Conservation (phyloP, 805 yeast genomes). For the Kurtzmaniella fragi region DNA sequence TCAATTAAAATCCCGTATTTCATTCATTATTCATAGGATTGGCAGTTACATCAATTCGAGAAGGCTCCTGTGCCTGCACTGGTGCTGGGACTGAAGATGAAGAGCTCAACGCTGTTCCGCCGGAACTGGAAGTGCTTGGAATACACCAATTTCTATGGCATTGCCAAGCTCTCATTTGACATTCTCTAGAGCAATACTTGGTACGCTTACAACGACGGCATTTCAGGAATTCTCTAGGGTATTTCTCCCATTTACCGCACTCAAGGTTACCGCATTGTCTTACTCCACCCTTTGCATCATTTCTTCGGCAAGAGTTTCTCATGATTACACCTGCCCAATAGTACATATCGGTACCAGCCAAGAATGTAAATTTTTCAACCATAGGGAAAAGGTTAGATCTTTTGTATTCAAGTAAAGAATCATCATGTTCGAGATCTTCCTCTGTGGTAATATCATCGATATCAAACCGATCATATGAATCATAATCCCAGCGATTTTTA, state of each 20-base stretch:
- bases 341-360: slow-evolving; percentile 72
- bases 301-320: slow-evolving; percentile 91
- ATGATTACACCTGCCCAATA: slow-evolving; percentile 98
- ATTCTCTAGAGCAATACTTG: slow-evolving; percentile 87
- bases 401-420: slow-evolving; percentile 41
- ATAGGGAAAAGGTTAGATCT: slow-evolving; percentile 75
- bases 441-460: slow-evolving; percentile 24
- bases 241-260: slow-evolving; percentile 92
- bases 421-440: slow-evolving; percentile 31
- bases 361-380: slow-evolving; percentile 82
- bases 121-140: slow-evolving; percentile 32
- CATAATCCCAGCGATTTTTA: slow-evolving; percentile 35
- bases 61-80: slow-evolving; percentile 3
- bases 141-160: slow-evolving; percentile 95
- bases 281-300: slow-evolving; percentile 81
- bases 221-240: slow-evolving; percentile 89
- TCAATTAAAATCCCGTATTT: too few relatives aligned
- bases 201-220: slow-evolving; percentile 93
- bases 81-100: neutral
- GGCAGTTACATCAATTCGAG: slow-evolving; percentile 2
- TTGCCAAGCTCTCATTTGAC: slow-evolving; percentile 89
- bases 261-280: slow-evolving; percentile 92
- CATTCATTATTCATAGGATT: neutral
- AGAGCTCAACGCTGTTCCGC: slow-evolving; percentile 3
- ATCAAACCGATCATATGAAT: slow-evolving; percentile 34